Percentiles rank a stretch among this genome's conserved stretches.
These are phyloP conservation scores for Coelastrella sp. DNA, from an alignment of 139 green algal genomes.

Conservation along the genomic window DNA sequence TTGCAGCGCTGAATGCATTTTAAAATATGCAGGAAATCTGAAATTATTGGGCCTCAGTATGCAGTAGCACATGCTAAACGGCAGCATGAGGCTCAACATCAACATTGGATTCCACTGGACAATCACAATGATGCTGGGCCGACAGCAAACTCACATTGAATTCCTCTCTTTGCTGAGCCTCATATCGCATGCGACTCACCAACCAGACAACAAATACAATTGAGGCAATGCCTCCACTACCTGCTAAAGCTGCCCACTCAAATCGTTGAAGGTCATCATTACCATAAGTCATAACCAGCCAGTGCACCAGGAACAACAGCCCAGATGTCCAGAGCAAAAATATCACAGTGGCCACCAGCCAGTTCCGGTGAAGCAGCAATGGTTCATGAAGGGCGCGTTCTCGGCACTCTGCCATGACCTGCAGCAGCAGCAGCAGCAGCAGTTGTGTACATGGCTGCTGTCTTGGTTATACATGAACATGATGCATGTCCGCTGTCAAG, in stretches of 20 bases:
- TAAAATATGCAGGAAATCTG: too few relatives aligned
- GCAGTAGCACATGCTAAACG: too few relatives aligned
- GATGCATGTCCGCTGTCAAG: too few relatives aligned
- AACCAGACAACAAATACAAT: slow-evolving; percentile 42
- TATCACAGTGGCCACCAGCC: slow-evolving; percentile 42
- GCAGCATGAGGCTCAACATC: too few relatives aligned
- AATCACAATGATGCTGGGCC: background rate
- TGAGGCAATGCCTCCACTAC: background rate
- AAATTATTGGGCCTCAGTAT: too few relatives aligned
- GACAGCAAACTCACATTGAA: slow-evolving; percentile 28
- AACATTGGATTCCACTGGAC: too few relatives aligned
- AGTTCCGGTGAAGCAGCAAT: slow-evolving; percentile 51
- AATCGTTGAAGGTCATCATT: slow-evolving; percentile 2
- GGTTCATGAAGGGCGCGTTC: slow-evolving; percentile 27
- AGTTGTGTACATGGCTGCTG: too few relatives aligned
- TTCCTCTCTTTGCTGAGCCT: slow-evolving; percentile 5
- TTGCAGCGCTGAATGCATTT: too few relatives aligned
- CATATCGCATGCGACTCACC: slow-evolving; percentile 14
- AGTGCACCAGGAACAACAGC: slow-evolving; percentile 33
- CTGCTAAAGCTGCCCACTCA: slow-evolving; percentile 24
- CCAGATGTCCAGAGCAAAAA: slow-evolving; percentile 40
- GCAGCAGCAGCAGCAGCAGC: background rate
- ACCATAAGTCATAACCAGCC: slow-evolving; percentile 25
- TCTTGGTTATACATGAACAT: too few relatives aligned
- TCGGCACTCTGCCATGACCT: slow-evolving; percentile 48